These are phyloP conservation scores for Colletotrichum destructivum DNA, from an alignment of 2,329 filamentous ascomycete genomes.

Conservation along the genomic window DNA sequence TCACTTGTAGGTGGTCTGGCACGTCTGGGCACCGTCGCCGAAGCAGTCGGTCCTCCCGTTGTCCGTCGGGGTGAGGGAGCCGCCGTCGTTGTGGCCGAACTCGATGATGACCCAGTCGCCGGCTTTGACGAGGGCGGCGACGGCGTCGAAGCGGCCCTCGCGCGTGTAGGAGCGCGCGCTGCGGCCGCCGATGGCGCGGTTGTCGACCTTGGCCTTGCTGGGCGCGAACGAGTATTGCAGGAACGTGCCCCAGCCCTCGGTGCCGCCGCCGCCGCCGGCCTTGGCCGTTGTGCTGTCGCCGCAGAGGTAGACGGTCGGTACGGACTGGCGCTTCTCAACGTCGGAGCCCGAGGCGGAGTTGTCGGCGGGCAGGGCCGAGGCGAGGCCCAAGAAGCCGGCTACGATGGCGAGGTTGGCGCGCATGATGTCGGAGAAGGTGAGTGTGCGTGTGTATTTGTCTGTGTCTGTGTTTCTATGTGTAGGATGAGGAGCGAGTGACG, in stretches of 20 bases:
- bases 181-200: constrained; percentile 77
- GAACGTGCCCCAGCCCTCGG: constrained; percentile 75
- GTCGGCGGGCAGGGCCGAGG: constrained; percentile 44
- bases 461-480: no score
- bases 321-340: constrained; percentile 34
- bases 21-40: constrained; percentile 68
- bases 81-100: constrained; percentile 82
- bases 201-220: constrained; percentile 61
- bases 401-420: constrained; percentile 29
- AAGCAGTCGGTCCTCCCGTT: constrained; percentile 74
- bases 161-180: constrained; percentile 77
- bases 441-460: no score
- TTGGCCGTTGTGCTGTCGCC: constrained; percentile 75
- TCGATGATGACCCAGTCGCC: constrained; percentile 80
- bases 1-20: constrained; percentile 64
- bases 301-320: constrained; percentile 66
- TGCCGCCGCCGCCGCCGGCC: constrained; percentile 59
- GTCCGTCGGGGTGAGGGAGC: constrained; percentile 67
- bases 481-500: constrained; percentile 3
- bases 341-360: not conserved
- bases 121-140: constrained; percentile 65
- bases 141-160: constrained; percentile 74
- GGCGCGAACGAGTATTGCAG: constrained; percentile 63
- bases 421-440: constrained; percentile 10
- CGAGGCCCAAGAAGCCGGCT: constrained; percentile 34